Percentiles rank a stretch among this genome's conserved stretches.
Conservation (phyloP, 371 early-diverging fungal genomes). For the Haplosporangium sp. region DNA sequence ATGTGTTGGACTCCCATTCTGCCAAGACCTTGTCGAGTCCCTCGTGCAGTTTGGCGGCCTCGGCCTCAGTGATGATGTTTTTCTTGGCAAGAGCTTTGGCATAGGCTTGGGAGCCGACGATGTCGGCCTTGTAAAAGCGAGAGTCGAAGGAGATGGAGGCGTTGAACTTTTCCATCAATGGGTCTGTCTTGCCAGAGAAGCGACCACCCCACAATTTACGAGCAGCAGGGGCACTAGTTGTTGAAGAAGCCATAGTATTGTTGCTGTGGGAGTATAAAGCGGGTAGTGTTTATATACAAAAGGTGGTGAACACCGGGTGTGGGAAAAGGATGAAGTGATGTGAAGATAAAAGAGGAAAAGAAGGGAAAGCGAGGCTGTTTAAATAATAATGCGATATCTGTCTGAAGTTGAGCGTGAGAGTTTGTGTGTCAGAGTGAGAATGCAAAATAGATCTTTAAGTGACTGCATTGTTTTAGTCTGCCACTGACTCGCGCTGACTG, state of each 20-base stretch:
- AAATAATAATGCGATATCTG: not conserved
- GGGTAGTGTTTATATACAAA: not conserved
- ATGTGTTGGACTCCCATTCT: constrained; percentile 88
- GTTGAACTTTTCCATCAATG: constrained; percentile 96
- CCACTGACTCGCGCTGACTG: no score
- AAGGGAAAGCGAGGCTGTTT: not conserved
- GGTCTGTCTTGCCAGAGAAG: constrained; percentile 91
- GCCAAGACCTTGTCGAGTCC: constrained; percentile 81
- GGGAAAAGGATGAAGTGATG: not conserved
- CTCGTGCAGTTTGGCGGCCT: constrained; percentile 74
- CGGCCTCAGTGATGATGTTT: constrained; percentile 81
- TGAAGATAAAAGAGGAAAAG: not conserved
- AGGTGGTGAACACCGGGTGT: not conserved
- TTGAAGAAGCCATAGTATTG: constrained; percentile 14
- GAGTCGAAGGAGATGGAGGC: constrained; percentile 94
- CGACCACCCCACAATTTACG: constrained; percentile 88
- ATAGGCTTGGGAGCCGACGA: constrained; percentile 91
- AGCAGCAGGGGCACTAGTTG: constrained; percentile 26
- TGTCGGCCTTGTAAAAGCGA: constrained; percentile 91
- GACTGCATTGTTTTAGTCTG: not conserved
- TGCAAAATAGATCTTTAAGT: not conserved
- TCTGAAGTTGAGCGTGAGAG: not conserved
- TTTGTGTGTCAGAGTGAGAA: not conserved
- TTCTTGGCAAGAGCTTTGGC: constrained; percentile 83
- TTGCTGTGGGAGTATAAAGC: not conserved